Evolutionary conservation across 2,329 filamentous ascomycete species (phyloP), one percentile per base, ranked within the genome.

Genomic region (Exutisphaerella laricina): DNA sequence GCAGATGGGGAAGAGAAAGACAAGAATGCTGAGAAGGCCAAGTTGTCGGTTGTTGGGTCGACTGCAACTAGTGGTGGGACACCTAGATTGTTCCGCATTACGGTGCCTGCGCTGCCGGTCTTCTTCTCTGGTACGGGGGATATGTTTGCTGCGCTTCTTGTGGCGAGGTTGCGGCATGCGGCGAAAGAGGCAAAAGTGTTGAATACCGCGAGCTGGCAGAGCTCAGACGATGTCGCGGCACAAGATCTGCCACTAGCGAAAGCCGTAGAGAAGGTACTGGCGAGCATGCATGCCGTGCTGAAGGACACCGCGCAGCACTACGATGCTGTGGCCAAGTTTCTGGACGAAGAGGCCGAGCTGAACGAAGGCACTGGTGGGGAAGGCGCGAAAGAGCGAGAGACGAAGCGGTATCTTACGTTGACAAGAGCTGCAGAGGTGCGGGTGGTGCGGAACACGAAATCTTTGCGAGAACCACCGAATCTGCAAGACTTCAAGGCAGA

Each of bases 51-150:
- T 25, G 79, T 94, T 44, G 88, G 88, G 43, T 89, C 85, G 8
- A 88, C 82, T 13, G 82, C 81, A 6, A 81, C 77, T 2, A 72
- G 72, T 1, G 68, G 74, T 41, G 77, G 79, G 51, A 73, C 72
- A 30, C 80, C 90, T 0, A 82, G 92, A n/a, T 75, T 90, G 39
- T 98, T 97, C 73, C 82, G 84, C 58, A 82, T 97, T 58, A 80
- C 85, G 43, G 87, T 96, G 43, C 88, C 90, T 0, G 79, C 84
- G 20, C 82, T 96, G 46, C 85, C 95, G 61, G 86, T 88, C 67
- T 95, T 92, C 73, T 98, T 97, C 68, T 88, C 85, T 57, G 92
- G 92, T 29, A 97, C 94, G 0, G 92, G 92, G 34, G 92, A 98
- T 70, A 96, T 98, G 90, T 97, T 98, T 61, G 90, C 88, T 21